Conservation (phyloP, 2,329 filamentous ascomycete genomes). For the Neoascochyta sp. region DNA sequence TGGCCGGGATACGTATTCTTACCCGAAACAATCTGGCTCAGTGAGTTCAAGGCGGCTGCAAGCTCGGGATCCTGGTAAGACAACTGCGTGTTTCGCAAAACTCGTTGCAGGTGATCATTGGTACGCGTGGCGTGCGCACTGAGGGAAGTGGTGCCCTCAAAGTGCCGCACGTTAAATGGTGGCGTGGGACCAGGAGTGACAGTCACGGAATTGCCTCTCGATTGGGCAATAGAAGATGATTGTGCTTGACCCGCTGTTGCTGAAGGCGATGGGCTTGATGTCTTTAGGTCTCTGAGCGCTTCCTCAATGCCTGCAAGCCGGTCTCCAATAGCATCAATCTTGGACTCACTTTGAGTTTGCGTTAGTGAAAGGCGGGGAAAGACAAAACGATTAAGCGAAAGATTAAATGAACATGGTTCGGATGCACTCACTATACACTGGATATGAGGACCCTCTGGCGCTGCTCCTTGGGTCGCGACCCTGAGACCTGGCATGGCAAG, state of each 20-base stretch:
- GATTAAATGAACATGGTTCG: not conserved
- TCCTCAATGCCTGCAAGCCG: conserved; percentile 27
- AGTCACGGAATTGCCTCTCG: conserved; percentile 28
- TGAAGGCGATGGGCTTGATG: not conserved
- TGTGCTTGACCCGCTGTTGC: conserved; percentile 1
- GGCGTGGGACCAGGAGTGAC: conserved; percentile 20
- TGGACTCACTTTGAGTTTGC: conserved; percentile 30
- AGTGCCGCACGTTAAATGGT: conserved; percentile 29
- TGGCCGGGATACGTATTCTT: conserved; percentile 6
- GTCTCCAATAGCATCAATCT: conserved; percentile 37
- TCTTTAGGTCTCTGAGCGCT: conserved; percentile 12
- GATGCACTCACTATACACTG: conserved; percentile 33
- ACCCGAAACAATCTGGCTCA: conserved; percentile 8
- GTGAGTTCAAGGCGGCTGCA: conserved; percentile 6
- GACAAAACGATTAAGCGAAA: not conserved
- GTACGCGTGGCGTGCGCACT: conserved; percentile 7
- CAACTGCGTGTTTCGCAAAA: conserved; percentile 6
- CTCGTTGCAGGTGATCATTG: conserved; percentile 7
- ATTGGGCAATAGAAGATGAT: conserved; percentile 1
- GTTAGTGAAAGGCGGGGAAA: not conserved
- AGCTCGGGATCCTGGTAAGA: conserved; percentile 7
- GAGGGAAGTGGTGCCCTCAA: conserved; percentile 7
- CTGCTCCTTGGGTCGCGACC: conserved; percentile 18
- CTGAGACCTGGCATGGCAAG: conserved; percentile 34
- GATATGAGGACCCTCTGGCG: conserved; percentile 36